Conservation (phyloP, 495 filamentous ascomycete genomes). For the Penicillium robsamsonii region DNA sequence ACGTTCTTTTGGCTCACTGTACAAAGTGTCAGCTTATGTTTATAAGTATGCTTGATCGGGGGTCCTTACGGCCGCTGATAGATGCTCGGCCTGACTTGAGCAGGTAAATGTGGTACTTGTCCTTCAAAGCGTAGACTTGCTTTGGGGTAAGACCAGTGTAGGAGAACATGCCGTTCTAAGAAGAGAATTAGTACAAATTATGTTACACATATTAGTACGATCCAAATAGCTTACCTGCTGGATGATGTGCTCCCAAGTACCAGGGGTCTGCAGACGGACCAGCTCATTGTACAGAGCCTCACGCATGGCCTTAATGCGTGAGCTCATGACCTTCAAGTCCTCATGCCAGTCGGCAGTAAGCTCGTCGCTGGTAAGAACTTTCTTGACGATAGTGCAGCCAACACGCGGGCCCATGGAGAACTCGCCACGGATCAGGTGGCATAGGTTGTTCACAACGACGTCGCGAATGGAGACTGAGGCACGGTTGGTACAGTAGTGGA, state of each 20-base stretch:
- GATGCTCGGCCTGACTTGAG: conserved; percentile 49
- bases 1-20: conserved; percentile 56
- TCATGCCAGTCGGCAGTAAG: conserved; percentile 48
- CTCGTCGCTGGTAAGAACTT: conserved; percentile 40
- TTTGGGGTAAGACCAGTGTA: conserved; percentile 48
- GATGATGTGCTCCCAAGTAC: conserved; percentile 51
- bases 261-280: conserved; percentile 42
- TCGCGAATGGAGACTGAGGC: conserved; percentile 34
- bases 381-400: conserved; percentile 51
- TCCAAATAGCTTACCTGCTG: conserved; percentile 35
- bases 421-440: conserved; percentile 48
- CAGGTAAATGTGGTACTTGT: conserved; percentile 51
- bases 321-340: conserved; percentile 51
- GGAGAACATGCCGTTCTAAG: conserved; percentile 55
- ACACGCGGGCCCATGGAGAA: conserved; percentile 49
- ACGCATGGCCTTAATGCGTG: conserved; percentile 51
- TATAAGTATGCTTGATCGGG: not conserved
- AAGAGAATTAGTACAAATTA: conserved; percentile 11
- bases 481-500: conserved; percentile 45
- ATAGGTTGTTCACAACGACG: conserved; percentile 42
- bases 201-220: not conserved
- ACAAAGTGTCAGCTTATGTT: conserved; percentile 7
- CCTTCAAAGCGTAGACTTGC: conserved; percentile 46
- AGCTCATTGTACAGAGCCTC: conserved; percentile 45
- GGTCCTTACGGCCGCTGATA: conserved; percentile 46